A percentile compares a stretch with the other conserved stretches of the same genome.
Evolutionary conservation across 495 filamentous ascomycete species (phyloP).

Genomic region (Talaromyces ruber): DNA sequence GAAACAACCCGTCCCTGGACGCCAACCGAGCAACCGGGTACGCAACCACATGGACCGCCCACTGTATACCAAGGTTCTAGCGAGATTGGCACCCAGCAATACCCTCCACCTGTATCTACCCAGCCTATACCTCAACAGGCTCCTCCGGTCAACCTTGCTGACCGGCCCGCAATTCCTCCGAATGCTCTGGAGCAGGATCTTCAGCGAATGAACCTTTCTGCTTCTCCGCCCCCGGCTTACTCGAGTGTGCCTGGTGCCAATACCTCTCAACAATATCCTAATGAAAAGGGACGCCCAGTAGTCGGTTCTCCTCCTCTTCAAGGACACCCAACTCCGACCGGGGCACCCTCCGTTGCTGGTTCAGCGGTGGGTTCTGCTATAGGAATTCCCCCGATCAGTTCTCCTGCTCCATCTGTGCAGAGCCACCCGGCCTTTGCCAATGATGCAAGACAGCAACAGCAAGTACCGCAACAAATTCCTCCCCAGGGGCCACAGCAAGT

Average conservation of each 20-base stretch:
- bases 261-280: conserved; percentile 56
- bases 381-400: conserved; percentile 7
- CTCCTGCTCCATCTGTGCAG: conserved; percentile 38
- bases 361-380: conserved; percentile 10
- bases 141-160: conserved; percentile 20
- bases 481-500: conserved; percentile 10
- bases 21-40: conserved; percentile 84
- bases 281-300: conserved; percentile 57
- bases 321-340: conserved; percentile 16
- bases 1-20: conserved; percentile 75
- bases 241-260: conserved; percentile 58
- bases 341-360: conserved; percentile 20
- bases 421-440: conserved; percentile 85
- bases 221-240: conserved; percentile 88
- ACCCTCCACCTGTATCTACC: conserved; percentile 21
- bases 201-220: conserved; percentile 72
- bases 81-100: conserved; percentile 34
- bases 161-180: conserved; percentile 24
- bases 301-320: conserved; percentile 15
- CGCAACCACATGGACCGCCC: conserved; percentile 83
- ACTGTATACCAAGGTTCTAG: conserved; percentile 83
- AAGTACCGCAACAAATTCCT: conserved; percentile 10
- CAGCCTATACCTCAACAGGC: conserved; percentile 22
- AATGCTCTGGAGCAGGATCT: conserved; percentile 80
- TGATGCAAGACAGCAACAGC: conserved; percentile 48